Base-by-base conservation (phyloP, 2,329 filamentous ascomycete species). In the Chaetoscypha palmicola region DNA sequence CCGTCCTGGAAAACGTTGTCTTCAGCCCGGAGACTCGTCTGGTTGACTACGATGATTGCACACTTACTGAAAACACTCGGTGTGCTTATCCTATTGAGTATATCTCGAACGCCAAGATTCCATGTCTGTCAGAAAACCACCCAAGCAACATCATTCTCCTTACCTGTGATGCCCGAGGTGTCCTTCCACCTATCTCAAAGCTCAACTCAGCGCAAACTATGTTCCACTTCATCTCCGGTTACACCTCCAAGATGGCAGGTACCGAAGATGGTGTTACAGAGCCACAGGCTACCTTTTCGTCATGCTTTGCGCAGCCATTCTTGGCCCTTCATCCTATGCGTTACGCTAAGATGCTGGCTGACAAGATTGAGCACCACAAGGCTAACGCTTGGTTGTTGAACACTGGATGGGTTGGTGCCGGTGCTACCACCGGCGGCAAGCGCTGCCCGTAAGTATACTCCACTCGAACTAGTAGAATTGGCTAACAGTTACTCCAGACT, bases 141-240 rank as follows among this genome's bases (percentile, higher is more conserved):
- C 92, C 92, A 58, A 83, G 77, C 68, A 98, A 98, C 81, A 97
- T 98, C 70, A 86, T 98, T 64, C 84, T 98, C 58, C 82, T 98
- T 59, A 98, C 92, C 51, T 98, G 92, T 73, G 92, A 98, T 62
- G 92, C 92, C 48, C 88, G 92, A 57, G 92, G 92, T 74, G 92
- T 98, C 38, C 81, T 98, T 45, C 92, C 92, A 45, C 92, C 92
- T 38, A 97, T 98, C 71, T 96, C 89, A 61, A 97, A 97, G 77
- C 84, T 98, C 65, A 81, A 85, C 74, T 79, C 84, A 54, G 81
- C 87, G 61, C 92, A 97, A 74, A 95, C 89, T 68, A 97, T 98
- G 91, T 98, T 97, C 83, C 92, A 98, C 78, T 98, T 98, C 81
- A 98, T 98, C 71, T 94, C 87, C 14, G 92, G 92, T 59, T 98